Evolutionary conservation across 805 yeast species (phyloP), one percentile per base, ranked within the genome.

Genomic region (Saccharomycopsis sp.): DNA sequence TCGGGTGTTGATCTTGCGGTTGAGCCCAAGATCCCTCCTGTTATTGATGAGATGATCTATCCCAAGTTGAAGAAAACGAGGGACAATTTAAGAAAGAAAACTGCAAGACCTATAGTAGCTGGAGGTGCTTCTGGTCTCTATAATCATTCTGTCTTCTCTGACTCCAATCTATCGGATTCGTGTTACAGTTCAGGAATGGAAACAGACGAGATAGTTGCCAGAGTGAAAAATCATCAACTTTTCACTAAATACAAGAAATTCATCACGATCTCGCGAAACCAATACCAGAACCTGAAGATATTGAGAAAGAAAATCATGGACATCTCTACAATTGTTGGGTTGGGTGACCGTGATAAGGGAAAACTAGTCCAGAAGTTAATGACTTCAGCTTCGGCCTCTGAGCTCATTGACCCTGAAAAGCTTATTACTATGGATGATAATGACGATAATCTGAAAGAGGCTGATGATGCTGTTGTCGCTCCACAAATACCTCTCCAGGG

Each of bases 1-100:
- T 76, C 71, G n/a, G 85, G 83, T 0, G 80, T 82, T 15, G 75
- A 72, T 12, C 73, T 73, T 3, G 81, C 83, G 5, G 75, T 72
- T 1, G 77, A 78, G 61, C 78, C 79, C 3, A 74, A 74, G 52
- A 76, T 73, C 35, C 73, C 75, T 34, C 85, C 85, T 1, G 69
- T 80, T 52, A 68, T 80, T 14, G 78, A 76, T 63, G 84, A 81
- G 44, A 76, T 83, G 51, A 78, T 82, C 23, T 72, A 76, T 42
- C 86, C 85, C 2, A 72, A 68, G 63, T 77, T 74, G 23, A 70
- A 72, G 47, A 73, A 68, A 12, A 70, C 72, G 2, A 42, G 47
- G 12, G 47, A 44, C 35, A 44, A 25, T 35, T 56, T 12, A 55
- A 51, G 53, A 17, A 50, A 19, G 47, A 58, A 19, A 66, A 66